phyloP scores from a whole-genome alignment of 106 monocot species.

The Amphibolis antarctica region DNA sequence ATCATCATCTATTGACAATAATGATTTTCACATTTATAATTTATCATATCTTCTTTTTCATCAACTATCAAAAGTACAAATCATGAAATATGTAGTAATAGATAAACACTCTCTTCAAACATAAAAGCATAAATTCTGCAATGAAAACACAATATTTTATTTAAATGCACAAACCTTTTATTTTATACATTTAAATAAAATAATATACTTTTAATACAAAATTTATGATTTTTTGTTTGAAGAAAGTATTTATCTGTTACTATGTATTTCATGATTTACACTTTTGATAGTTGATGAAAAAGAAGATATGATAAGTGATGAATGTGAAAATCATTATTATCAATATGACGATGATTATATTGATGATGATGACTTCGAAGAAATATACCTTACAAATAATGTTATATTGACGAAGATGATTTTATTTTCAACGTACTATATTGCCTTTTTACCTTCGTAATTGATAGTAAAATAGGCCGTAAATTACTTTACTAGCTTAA shows the following conservation, averaged over 20 bases:
- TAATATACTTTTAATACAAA: conserved; percentile 24
- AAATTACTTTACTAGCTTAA: too few species aligned
- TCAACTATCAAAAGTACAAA: conserved; percentile 62
- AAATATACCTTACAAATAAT: conserved; percentile 24
- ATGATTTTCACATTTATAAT: conserved; percentile 4
- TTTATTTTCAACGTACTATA: too few species aligned
- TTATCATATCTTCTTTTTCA: conserved; percentile 16
- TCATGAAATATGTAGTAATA: conserved; percentile 70
- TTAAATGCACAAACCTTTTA: background rate
- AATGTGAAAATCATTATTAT: conserved; percentile 9
- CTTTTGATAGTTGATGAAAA: conserved; percentile 47
- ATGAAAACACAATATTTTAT: background rate
- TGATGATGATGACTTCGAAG: conserved; percentile 42
- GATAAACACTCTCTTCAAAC: conserved; percentile 95
- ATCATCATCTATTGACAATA: conserved; percentile 27
- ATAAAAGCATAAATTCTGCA: conserved; percentile 81
- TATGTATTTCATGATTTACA: conserved; percentile 72
- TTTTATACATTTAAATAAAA: background rate
- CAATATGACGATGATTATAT: conserved; percentile 23
- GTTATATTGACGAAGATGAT: too few species aligned
- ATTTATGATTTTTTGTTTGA: conserved; percentile 86
- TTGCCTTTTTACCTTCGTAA: too few species aligned
- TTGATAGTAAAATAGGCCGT: too few species aligned
- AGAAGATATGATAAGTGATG: conserved; percentile 11
- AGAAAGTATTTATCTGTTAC: conserved; percentile 88